phyloP scores from a whole-genome alignment of 2,329 filamentous ascomycete species.

The Cercospora citrullina region DNA sequence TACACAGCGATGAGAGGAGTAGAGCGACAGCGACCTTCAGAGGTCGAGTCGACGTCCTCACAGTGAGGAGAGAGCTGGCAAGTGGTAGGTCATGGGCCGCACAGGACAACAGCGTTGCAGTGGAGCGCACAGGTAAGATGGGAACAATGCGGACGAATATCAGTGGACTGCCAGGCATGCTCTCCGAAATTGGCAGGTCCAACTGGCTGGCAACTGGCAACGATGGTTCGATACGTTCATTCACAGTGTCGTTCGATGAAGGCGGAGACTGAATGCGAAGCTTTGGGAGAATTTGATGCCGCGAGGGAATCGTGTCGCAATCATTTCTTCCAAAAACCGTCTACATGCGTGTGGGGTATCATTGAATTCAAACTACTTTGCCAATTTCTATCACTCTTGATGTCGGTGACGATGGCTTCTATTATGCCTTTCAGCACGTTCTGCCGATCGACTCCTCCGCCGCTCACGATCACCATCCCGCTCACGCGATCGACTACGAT shows the following conservation, averaged over 20 bases:
- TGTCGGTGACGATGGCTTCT: slow-evolving; percentile 17
- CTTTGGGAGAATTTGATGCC: too few relatives aligned
- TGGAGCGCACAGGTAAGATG: neutral
- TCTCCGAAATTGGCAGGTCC: neutral
- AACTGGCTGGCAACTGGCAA: too few relatives aligned
- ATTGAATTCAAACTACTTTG: too few relatives aligned
- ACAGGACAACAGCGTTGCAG: neutral
- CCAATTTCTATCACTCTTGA: neutral
- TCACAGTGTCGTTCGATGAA: too few relatives aligned
- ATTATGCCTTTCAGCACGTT: neutral
- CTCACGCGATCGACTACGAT: slow-evolving; percentile 4
- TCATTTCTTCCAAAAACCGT: too few relatives aligned
- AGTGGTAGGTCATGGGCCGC: neutral
- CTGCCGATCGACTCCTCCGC: neutral
- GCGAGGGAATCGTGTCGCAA: too few relatives aligned
- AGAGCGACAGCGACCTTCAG: neutral
- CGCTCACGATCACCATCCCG: neutral
- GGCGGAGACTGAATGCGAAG: too few relatives aligned
- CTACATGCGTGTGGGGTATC: too few relatives aligned
- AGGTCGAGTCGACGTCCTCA: neutral
- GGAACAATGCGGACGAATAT: neutral
- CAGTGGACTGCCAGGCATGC: neutral
- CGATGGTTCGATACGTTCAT: too few relatives aligned
- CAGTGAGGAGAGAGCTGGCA: neutral
- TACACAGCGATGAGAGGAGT: neutral